phyloP scores from a whole-genome alignment of 352 stramenopile species.

The Phytophthora europaea region DNA sequence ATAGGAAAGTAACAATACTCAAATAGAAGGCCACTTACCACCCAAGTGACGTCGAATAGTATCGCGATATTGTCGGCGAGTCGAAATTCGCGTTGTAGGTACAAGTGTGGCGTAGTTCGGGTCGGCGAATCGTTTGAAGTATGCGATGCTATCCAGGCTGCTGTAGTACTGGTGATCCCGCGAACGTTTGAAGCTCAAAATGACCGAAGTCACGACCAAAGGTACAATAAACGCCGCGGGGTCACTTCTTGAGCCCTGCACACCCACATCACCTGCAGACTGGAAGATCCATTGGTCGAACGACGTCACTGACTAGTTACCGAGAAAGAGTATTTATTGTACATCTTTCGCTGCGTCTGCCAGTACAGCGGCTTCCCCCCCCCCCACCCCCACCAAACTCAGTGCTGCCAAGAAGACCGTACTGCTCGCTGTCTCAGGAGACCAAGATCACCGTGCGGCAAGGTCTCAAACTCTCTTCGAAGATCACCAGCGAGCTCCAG shows the following conservation, averaged over 20 bases:
- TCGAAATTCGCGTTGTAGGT: slow-evolving; percentile 44
- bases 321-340: slow-evolving; percentile 34
- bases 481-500: slow-evolving; percentile 64
- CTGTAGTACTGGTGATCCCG: slow-evolving; percentile 62
- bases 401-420: slow-evolving; percentile 73
- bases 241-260: no score
- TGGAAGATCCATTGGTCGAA: slow-evolving; percentile 45
- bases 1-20: no score
- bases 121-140: slow-evolving; percentile 60
- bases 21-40: no score
- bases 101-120: slow-evolving; percentile 44
- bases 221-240: slow-evolving; percentile 44
- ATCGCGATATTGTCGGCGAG: slow-evolving; percentile 47
- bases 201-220: slow-evolving; percentile 76
- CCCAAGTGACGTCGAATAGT: no score
- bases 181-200: slow-evolving; percentile 58
- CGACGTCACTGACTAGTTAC: slow-evolving; percentile 14
- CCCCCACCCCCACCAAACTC: slow-evolving; percentile 68
- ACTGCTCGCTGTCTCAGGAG: slow-evolving; percentile 79
- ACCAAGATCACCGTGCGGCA: slow-evolving; percentile 69
- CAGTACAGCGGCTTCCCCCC: slow-evolving; percentile 36
- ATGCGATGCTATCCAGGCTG: slow-evolving; percentile 83
- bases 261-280: slow-evolving; percentile 4
- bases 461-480: slow-evolving; percentile 59
- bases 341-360: slow-evolving; percentile 41